Conservation (phyloP, 768 basidiomycete species). For the Hypholoma sublateritium region DNA sequence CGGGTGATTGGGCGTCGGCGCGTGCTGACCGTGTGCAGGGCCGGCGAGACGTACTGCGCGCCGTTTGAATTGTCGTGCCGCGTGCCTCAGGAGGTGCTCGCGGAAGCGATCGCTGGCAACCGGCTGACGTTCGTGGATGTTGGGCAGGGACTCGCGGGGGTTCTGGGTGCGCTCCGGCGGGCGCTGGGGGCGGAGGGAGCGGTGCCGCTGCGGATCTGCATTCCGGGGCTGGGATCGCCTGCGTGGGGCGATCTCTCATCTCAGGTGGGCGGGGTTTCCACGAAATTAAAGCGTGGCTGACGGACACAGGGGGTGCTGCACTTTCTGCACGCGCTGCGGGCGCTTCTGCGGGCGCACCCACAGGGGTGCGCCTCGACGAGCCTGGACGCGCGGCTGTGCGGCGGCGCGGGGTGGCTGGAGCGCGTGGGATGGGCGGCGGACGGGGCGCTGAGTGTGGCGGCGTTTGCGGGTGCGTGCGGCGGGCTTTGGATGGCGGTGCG, state of each 20-base stretch:
- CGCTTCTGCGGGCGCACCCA: constrained; percentile 54
- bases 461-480: constrained; percentile 66
- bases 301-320: constrained; percentile 57
- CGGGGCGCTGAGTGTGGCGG: constrained; percentile 67
- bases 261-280: constrained; percentile 42
- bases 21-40: constrained; percentile 30
- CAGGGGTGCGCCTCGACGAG: constrained; percentile 67
- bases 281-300: constrained; percentile 3
- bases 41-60: constrained; percentile 61
- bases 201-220: constrained; percentile 55
- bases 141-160: constrained; percentile 6
- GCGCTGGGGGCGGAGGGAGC: constrained; percentile 22
- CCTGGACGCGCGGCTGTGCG: constrained; percentile 64
- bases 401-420: constrained; percentile 69
- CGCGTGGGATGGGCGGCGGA: constrained; percentile 82
- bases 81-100: constrained; percentile 51
- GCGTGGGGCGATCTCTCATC: constrained; percentile 65
- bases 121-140: constrained; percentile 19
- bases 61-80: constrained; percentile 72
- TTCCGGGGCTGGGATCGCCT: constrained; percentile 61
- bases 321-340: constrained; percentile 72
- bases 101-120: constrained; percentile 36
- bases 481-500: neutral
- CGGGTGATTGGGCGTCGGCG: neutral
- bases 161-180: constrained; percentile 19